These are phyloP conservation scores for Calonectria pteridis DNA, from an alignment of 2,329 filamentous ascomycete species.

Conservation along the genomic window DNA sequence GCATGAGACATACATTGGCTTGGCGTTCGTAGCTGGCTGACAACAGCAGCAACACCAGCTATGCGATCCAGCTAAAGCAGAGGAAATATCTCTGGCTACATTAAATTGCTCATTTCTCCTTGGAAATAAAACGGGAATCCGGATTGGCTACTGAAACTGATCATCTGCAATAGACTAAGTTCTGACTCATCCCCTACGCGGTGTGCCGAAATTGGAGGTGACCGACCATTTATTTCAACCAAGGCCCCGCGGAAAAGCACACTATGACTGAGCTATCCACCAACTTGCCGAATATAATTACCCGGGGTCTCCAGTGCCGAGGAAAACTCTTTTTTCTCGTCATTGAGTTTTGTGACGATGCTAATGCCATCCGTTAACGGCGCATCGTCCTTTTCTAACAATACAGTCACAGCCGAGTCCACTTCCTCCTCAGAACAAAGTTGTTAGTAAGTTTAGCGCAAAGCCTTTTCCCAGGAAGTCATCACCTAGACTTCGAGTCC, in stretches of 20 bases:
- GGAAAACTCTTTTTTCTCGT: background rate
- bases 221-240: background rate
- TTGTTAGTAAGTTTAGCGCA: background rate
- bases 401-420: background rate
- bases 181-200: background rate
- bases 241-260: background rate
- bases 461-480: background rate
- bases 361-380: background rate
- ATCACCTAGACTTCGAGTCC: no score
- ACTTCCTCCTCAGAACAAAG: background rate
- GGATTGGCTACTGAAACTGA: no score
- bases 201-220: background rate
- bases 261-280: background rate
- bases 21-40: background rate
- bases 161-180: background rate
- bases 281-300: background rate
- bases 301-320: background rate
- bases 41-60: background rate
- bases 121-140: background rate
- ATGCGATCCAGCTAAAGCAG: background rate
- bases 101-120: background rate
- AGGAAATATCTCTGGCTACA: background rate
- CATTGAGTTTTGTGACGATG: background rate
- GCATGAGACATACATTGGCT: background rate
- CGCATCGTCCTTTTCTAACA: background rate